phyloP scores from a whole-genome alignment of 345 rosid genomes.

The Boechera divaricarpa region DNA sequence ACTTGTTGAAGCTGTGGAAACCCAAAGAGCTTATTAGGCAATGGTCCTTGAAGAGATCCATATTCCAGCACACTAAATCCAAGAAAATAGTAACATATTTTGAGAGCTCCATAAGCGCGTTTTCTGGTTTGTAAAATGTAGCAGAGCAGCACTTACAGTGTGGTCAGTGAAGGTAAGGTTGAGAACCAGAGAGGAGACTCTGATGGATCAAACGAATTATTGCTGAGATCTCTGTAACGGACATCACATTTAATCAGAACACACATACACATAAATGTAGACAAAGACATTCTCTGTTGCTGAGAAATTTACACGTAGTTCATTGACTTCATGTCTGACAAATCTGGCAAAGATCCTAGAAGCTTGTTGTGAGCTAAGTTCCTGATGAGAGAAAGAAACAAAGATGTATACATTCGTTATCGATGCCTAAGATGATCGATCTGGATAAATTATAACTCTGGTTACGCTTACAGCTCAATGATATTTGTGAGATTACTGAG shows the following conservation, averaged over 20 bases:
- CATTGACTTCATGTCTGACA: slow-evolving; percentile 67
- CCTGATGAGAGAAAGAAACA: slow-evolving; percentile 58
- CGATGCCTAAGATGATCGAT: slow-evolving; percentile 10
- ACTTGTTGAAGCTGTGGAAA: slow-evolving; percentile 80
- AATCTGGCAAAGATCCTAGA: slow-evolving; percentile 78
- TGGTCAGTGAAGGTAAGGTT: slow-evolving; percentile 78
- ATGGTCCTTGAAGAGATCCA: slow-evolving; percentile 71
- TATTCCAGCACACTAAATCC: slow-evolving; percentile 69
- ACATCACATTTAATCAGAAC: slow-evolving; percentile 25
- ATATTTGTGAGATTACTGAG: slow-evolving; percentile 76
- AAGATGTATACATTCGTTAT: slow-evolving; percentile 4
- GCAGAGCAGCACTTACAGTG: slow-evolving; percentile 62
- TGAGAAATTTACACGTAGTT: slow-evolving; percentile 70
- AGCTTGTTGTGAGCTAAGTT: slow-evolving; percentile 83
- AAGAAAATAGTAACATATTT: background rate
- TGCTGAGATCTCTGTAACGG: slow-evolving; percentile 83
- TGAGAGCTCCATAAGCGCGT: background rate
- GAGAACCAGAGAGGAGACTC: slow-evolving; percentile 87
- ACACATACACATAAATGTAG: slow-evolving; percentile 7
- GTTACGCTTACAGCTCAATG: slow-evolving; percentile 69
- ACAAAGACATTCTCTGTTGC: background rate
- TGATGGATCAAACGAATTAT: slow-evolving; percentile 70
- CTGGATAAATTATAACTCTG: background rate
- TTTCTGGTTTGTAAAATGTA: slow-evolving; percentile 10
- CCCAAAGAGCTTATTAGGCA: slow-evolving; percentile 68